These are phyloP conservation scores for Camptophora hylomeconis DNA, from an alignment of 2,329 filamentous ascomycete genomes.

Conservation along the genomic window DNA sequence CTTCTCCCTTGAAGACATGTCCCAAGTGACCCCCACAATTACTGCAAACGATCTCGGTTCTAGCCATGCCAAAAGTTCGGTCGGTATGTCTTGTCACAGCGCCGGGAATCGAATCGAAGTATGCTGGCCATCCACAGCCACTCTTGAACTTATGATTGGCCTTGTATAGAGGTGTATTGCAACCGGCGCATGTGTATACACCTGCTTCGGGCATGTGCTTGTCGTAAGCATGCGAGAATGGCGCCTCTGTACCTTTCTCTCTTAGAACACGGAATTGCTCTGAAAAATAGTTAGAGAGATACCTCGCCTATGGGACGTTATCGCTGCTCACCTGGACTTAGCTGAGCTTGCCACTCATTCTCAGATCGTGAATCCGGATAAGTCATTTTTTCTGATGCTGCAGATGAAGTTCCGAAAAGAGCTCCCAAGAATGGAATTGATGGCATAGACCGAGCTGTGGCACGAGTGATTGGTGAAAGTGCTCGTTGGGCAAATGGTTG, in stretches of 20 bases:
- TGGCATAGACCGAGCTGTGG: conserved; percentile 51
- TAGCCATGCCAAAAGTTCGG: conserved; percentile 60
- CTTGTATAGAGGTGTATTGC: conserved; percentile 78
- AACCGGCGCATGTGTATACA: conserved; percentile 78
- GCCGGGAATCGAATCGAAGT: conserved; percentile 88
- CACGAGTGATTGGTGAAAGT: conserved; percentile 20
- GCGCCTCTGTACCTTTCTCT: conserved; percentile 77
- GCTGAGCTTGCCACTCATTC: conserved; percentile 77
- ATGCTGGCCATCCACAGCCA: conserved; percentile 94
- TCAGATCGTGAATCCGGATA: conserved; percentile 71
- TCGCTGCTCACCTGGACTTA: conserved; percentile 65
- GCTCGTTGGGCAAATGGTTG: conserved; percentile 19
- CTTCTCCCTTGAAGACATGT: conserved; percentile 86
- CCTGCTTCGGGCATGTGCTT: conserved; percentile 67
- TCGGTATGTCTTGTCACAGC: conserved; percentile 77
- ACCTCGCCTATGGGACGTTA: conserved; percentile 25
- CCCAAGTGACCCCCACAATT: conserved; percentile 90
- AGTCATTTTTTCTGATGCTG: conserved; percentile 34
- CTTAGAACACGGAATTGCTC: conserved; percentile 93
- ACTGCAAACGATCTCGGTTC: conserved; percentile 86
- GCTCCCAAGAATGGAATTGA: conserved; percentile 65
- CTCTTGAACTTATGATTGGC: conserved; percentile 92
- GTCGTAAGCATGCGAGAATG: conserved; percentile 72
- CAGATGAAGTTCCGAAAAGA: conserved; percentile 53
- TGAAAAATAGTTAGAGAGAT: conserved; percentile 24